These are phyloP conservation scores for Solanum sejunctum DNA, from an alignment of 257 asterid species.

Conservation along the genomic window DNA sequence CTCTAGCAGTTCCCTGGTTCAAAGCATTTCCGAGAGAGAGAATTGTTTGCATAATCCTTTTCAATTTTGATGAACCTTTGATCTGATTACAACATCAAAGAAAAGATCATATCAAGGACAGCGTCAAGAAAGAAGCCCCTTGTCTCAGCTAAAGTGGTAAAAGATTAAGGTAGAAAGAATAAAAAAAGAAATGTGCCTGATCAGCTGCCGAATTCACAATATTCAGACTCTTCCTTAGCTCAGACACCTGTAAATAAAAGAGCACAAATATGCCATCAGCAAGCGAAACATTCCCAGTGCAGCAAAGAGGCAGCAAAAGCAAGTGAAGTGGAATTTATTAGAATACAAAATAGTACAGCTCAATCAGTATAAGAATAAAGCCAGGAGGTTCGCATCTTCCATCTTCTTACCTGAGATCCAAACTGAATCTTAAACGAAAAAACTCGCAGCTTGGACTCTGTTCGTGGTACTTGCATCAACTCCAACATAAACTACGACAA, in stretches of 20 bases:
- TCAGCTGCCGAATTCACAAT: constrained; percentile 76
- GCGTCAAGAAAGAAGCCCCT: constrained; percentile 6
- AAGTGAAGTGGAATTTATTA: background rate
- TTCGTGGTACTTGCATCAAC: constrained; percentile 94
- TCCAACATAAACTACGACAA: constrained; percentile 69
- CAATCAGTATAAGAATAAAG: background rate
- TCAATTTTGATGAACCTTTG: constrained; percentile 72
- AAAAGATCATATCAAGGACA: background rate
- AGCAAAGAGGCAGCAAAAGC: constrained; percentile 1
- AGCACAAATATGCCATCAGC: background rate
- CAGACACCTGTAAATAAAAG: constrained; percentile 53
- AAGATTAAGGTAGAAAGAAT: background rate
- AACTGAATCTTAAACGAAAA: constrained; percentile 86
- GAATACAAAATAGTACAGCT: background rate
- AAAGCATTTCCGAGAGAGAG: constrained; percentile 88
- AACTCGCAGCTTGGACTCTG: constrained; percentile 76
- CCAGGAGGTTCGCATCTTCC: background rate
- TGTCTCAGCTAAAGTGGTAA: background rate
- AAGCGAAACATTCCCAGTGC: background rate
- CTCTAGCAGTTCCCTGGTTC: constrained; percentile 97
- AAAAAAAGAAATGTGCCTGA: constrained; percentile 44
- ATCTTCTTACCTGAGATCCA: constrained; percentile 54
- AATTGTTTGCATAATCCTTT: constrained; percentile 92
- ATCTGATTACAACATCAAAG: constrained; percentile 44
- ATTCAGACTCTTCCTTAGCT: constrained; percentile 63